A percentile compares a stretch with the other conserved stretches of the same genome.
Evolutionary conservation across 306 rosid genomes (phyloP).

Genomic region (Gynostemma pentaphyllum): DNA sequence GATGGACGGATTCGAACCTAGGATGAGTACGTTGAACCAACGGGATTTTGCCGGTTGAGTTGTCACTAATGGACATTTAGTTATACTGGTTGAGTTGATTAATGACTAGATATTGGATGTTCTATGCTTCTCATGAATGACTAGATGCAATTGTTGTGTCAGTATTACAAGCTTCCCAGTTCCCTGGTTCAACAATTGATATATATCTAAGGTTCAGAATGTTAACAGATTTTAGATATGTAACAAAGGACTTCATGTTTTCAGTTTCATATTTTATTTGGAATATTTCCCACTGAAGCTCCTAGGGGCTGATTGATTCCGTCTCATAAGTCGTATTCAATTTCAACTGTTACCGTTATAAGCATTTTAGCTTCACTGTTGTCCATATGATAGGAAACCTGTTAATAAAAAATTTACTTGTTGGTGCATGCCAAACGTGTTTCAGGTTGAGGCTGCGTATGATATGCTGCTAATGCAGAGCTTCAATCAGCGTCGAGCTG

Average conservation of each 20-base stretch:
- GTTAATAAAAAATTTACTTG: slow-evolving; percentile 8
- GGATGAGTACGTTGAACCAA: too few species aligned
- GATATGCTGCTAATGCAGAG: slow-evolving; percentile 90
- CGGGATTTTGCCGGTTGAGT: too few species aligned
- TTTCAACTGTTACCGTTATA: neutral
- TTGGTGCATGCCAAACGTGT: neutral
- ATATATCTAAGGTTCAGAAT: neutral
- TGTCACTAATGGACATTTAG: too few species aligned
- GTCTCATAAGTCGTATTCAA: neutral
- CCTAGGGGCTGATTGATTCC: neutral
- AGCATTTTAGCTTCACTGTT: neutral
- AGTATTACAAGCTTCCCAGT: neutral
- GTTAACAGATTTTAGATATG: neutral
- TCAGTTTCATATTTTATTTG: neutral
- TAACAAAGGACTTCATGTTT: neutral
- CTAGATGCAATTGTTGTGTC: neutral
- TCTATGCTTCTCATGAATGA: neutral
- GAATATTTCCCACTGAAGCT: neutral
- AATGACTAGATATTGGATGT: neutral
- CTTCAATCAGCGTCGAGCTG: slow-evolving; percentile 77
- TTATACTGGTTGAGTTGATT: neutral
- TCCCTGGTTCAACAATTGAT: neutral
- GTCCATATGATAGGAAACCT: neutral
- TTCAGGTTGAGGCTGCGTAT: slow-evolving; percentile 90
- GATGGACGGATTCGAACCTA: too few species aligned